phyloP scores from a whole-genome alignment of 441 rosid species.

The Erysimum cheiri region DNA sequence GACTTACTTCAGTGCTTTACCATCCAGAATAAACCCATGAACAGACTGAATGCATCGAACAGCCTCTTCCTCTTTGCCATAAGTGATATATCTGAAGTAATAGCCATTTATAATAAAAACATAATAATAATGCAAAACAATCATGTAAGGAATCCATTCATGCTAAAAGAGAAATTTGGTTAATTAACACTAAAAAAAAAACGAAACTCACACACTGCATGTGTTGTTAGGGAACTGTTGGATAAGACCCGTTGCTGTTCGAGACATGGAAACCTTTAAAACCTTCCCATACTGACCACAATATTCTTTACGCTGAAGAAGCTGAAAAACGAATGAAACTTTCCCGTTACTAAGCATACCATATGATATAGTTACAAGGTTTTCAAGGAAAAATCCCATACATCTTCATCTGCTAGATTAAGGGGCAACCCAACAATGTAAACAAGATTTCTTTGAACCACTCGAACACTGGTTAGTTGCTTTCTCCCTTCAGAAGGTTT shows the following conservation, averaged over 20 bases:
- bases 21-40: constrained; percentile 81
- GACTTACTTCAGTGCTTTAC: constrained; percentile 73
- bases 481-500: constrained; percentile 63
- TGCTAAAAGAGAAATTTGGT: neutral
- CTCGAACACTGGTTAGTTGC: constrained; percentile 57
- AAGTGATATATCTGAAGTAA: constrained; percentile 70
- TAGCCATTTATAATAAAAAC: neutral
- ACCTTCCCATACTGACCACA: constrained; percentile 90
- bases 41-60: constrained; percentile 83
- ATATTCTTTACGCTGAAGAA: constrained; percentile 67
- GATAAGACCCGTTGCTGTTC: constrained; percentile 68
- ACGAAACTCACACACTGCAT: constrained; percentile 65
- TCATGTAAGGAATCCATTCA: neutral
- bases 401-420: constrained; percentile 65
- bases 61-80: constrained; percentile 79
- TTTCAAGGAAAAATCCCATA: neutral
- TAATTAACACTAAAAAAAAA: constrained; percentile 10
- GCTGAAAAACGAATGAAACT: constrained; percentile 30
- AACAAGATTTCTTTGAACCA: constrained; percentile 63
- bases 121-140: constrained; percentile 6
- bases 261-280: constrained; percentile 79
- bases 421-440: constrained; percentile 69
- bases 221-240: constrained; percentile 78
- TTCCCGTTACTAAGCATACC: neutral
- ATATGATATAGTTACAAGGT: neutral